Percentiles rank a stretch among this genome's conserved stretches.
Conservation (phyloP, 345 rosid genomes). For the Kandelia obovata region DNA sequence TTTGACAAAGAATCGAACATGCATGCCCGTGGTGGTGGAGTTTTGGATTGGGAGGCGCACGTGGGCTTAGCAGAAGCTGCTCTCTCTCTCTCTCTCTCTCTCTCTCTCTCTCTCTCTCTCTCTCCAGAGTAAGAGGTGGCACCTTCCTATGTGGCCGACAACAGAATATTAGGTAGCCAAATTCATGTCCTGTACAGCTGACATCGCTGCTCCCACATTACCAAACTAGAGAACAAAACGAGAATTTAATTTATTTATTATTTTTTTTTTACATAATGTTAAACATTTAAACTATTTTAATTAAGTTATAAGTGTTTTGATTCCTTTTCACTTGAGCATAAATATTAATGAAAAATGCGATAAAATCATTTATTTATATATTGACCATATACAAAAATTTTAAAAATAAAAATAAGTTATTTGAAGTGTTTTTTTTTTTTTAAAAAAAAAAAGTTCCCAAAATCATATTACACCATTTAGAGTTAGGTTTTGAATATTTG, state of each 20-base stretch:
- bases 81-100: neutral
- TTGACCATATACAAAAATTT: too few relatives aligned
- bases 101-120: neutral
- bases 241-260: neutral
- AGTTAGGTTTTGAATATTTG: too few relatives aligned
- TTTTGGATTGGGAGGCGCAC: conserved; percentile 30
- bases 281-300: too few relatives aligned
- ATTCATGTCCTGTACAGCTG: neutral
- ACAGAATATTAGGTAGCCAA: conserved; percentile 14
- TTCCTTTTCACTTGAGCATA: too few relatives aligned
- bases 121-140: neutral
- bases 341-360: too few relatives aligned
- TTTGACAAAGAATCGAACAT: conserved; percentile 8
- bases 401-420: too few relatives aligned
- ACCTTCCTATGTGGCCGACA: conserved; percentile 30
- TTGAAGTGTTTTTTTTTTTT: too few relatives aligned
- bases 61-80: conserved; percentile 37
- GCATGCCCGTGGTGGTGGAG: conserved; percentile 26
- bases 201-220: neutral
- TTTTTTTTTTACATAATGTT: too few relatives aligned
- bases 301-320: too few relatives aligned
- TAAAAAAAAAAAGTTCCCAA: too few relatives aligned
- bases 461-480: too few relatives aligned
- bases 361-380: too few relatives aligned
- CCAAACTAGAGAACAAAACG: neutral